These are phyloP conservation scores for Tricharina praecox DNA, from an alignment of 495 filamentous ascomycete genomes.

Conservation along the genomic window DNA sequence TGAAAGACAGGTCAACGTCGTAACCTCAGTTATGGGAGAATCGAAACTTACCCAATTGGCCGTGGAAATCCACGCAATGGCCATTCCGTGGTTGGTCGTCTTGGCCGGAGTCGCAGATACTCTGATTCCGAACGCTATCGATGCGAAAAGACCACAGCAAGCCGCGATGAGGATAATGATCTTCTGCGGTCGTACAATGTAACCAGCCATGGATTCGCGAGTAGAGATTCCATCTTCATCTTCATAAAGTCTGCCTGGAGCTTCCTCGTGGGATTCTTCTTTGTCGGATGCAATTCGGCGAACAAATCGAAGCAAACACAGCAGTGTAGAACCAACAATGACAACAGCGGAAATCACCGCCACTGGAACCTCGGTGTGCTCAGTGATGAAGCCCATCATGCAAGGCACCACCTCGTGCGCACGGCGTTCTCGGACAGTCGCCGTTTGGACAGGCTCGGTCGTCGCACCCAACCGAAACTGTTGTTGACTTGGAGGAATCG, in stretches of 20 bases:
- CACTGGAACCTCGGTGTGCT: no score
- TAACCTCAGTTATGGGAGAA: background rate
- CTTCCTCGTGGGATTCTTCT: background rate
- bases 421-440: no score
- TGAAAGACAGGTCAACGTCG: background rate
- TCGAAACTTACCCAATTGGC: slow-evolving; percentile 33
- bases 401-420: no score
- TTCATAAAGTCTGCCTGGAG: slow-evolving; percentile 31
- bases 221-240: slow-evolving; percentile 48
- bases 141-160: slow-evolving; percentile 32
- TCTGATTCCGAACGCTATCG: slow-evolving; percentile 24
- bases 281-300: background rate
- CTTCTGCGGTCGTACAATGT: slow-evolving; percentile 11
- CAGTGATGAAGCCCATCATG: background rate
- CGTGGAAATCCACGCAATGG: slow-evolving; percentile 30
- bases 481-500: no score
- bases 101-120: slow-evolving; percentile 2
- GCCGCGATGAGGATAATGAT: slow-evolving; percentile 30
- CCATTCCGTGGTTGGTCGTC: slow-evolving; percentile 1
- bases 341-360: background rate
- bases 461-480: no score
- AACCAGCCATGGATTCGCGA: slow-evolving; percentile 37
- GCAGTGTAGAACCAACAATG: background rate
- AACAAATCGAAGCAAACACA: background rate
- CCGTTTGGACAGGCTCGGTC: no score